phyloP scores from a whole-genome alignment of 1,284 basidiomycete genomes.

The Sporisorium reilianum region DNA sequence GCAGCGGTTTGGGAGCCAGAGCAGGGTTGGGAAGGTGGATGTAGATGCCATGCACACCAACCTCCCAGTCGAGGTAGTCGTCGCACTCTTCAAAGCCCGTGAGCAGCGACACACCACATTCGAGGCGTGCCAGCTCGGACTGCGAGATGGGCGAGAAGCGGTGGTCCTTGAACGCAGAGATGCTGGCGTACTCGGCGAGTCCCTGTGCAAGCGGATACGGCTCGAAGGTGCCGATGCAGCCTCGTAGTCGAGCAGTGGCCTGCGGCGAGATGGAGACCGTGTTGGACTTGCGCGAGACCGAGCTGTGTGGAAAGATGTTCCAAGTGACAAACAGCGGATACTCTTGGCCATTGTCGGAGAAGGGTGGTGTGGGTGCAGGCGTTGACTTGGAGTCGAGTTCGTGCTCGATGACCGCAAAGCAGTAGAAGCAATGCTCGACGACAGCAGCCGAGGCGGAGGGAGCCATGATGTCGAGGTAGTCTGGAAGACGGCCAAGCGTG shows the following conservation, averaged over 20 bases:
- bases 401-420: conserved; percentile 72
- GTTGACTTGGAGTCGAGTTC: conserved; percentile 59
- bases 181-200: conserved; percentile 87
- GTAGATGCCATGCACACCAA: conserved; percentile 91
- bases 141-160: conserved; percentile 77
- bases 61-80: conserved; percentile 89
- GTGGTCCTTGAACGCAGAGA: conserved; percentile 72
- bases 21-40: conserved; percentile 86
- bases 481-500: background rate
- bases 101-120: conserved; percentile 91
- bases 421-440: conserved; percentile 71
- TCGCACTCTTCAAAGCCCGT: conserved; percentile 89
- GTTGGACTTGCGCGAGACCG: conserved; percentile 14
- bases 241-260: conserved; percentile 79
- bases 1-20: conserved; percentile 72
- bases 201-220: conserved; percentile 81
- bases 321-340: conserved; percentile 95
- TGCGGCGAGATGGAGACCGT: conserved; percentile 56
- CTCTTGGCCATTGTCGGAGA: conserved; percentile 24
- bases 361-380: conserved; percentile 22
- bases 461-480: conserved; percentile 13
- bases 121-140: conserved; percentile 81
- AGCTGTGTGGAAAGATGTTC: conserved; percentile 75
- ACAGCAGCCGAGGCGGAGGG: conserved; percentile 36
- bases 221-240: conserved; percentile 95